phyloP scores from a whole-genome alignment of 192 early-diverging fungal genomes.

The Coemansia pectinata region DNA sequence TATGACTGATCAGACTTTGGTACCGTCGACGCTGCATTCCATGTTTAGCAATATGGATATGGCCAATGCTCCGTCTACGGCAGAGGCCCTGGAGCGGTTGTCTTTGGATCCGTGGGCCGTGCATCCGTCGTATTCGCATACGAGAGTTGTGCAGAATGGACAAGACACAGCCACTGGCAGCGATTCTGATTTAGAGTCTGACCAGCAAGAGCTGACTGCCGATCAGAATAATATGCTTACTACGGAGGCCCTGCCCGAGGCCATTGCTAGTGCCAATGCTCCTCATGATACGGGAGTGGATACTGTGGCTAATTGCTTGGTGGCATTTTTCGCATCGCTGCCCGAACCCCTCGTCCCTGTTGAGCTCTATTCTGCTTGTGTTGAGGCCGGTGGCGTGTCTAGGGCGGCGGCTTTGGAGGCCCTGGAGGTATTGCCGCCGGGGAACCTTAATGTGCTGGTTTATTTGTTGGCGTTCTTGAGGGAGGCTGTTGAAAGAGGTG shows the following conservation, averaged over 20 bases:
- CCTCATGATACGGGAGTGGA: conserved; percentile 63
- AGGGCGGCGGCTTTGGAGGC: conserved; percentile 55
- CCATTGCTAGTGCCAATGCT: conserved; percentile 54
- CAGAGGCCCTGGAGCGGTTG: conserved; percentile 40
- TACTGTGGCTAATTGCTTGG: conserved; percentile 65
- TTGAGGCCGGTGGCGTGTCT: conserved; percentile 61
- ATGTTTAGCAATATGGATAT: conserved; percentile 18
- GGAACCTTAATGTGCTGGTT: conserved; percentile 74
- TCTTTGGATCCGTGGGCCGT: conserved; percentile 21
- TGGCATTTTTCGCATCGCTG: conserved; percentile 71
- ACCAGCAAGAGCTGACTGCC: background rate
- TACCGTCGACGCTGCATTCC: conserved; percentile 27
- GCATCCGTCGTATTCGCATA: background rate
- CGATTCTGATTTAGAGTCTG: background rate
- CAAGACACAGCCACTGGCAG: background rate
- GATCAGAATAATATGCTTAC: no score
- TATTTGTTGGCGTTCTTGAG: conserved; percentile 80
- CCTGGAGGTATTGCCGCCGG: conserved; percentile 61
- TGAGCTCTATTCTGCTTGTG: conserved; percentile 61
- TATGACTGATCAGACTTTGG: conserved; percentile 41
- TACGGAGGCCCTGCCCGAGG: conserved; percentile 27
- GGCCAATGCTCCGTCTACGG: conserved; percentile 15
- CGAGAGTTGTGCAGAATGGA: background rate
- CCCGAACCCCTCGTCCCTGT: conserved; percentile 73
- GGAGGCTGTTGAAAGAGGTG: conserved; percentile 57